phyloP scores from a whole-genome alignment of 2,329 filamentous ascomycete genomes.

The Huntiella bhutanensis region DNA sequence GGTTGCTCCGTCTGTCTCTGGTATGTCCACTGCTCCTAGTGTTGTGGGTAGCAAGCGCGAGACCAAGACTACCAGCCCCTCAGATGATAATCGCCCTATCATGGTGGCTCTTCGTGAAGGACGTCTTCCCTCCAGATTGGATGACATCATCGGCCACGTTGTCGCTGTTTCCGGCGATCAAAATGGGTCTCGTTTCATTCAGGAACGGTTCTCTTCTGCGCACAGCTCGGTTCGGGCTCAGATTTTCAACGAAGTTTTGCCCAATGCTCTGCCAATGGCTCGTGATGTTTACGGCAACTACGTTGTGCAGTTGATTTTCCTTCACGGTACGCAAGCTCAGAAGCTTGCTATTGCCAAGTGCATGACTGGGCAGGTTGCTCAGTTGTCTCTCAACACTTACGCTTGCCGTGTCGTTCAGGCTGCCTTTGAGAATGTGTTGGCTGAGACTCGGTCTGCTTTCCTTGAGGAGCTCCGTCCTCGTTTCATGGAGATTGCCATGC shows the following conservation, averaged over 20 bases:
- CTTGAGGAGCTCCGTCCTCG: slow-evolving; percentile 65
- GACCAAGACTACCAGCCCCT: too few species aligned
- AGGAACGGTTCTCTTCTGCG: slow-evolving; percentile 75
- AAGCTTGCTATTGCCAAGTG: slow-evolving; percentile 70
- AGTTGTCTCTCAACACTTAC: slow-evolving; percentile 74
- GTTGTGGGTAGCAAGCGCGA: too few species aligned
- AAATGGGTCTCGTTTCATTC: slow-evolving; percentile 87
- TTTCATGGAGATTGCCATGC: slow-evolving; percentile 59
- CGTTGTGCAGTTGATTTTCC: slow-evolving; percentile 93
- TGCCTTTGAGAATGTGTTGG: slow-evolving; percentile 76
- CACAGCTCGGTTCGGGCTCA: slow-evolving; percentile 92
- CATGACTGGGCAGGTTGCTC: slow-evolving; percentile 71
- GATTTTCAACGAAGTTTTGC: slow-evolving; percentile 71
- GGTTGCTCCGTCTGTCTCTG: too few species aligned
- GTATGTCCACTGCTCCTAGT: too few species aligned
- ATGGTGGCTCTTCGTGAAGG: background rate
- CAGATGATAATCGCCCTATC: background rate
- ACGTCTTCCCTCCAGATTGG: too few species aligned
- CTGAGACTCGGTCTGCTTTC: slow-evolving; percentile 75
- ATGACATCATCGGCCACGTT: slow-evolving; percentile 71
- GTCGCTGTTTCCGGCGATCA: slow-evolving; percentile 95
- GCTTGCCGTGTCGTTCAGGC: slow-evolving; percentile 93
- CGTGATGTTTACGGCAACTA: slow-evolving; percentile 96
- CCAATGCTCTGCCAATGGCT: slow-evolving; percentile 76
- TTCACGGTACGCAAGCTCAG: slow-evolving; percentile 84